Evolutionary conservation across 805 yeast genomes (phyloP), one percentile per base, ranked within the genome.

Genomic region (Yarrowia sp.): DNA sequence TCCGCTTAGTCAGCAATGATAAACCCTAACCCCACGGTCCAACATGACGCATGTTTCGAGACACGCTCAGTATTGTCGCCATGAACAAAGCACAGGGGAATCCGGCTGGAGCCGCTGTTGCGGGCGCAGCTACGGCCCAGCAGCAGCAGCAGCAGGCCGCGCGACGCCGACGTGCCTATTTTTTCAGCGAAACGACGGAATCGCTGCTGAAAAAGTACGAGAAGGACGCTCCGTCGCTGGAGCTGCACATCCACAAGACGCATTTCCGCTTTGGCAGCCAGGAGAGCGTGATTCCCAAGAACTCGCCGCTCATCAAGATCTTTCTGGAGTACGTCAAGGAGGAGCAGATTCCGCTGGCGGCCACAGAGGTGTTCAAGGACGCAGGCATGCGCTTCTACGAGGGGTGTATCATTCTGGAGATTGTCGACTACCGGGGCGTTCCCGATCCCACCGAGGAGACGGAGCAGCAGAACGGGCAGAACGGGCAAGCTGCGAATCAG

Each of bases 231-330:
- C 87, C 97, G 7, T 88, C 96, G 38, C 74, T 93, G 63, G 96
- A 85, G 66, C 86, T 93, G 68, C 97, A 93, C 69, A 90, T 93
- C 22, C 92, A 89, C 73, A 94, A 90, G 68, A 90, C 90, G 62
- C 96, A 92, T 74, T 93, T 85, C 72, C 82, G 96, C 64, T 92
- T 93, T 76, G 96, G 96, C 65, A 89, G 88, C 66, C 93, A 88
- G 58, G 97, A 92, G 68, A 90, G 96, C 7, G 81, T 88, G 53
- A 87, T 94, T 39, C 91, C 96, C 6, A 87, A 87, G 69, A 81
- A 81, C 68, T 88, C 89, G 64, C 87, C 90, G 14, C 81, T 88
- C 70, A 82, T 90, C 55, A 87, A 86, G 62, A 65, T 86, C 65
- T 94, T 94, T 68, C 75, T 93, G 64, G 84, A 86, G 66, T 88